phyloP scores from a whole-genome alignment of 371 early-diverging fungal genomes.

The Haplosporangium sp. region DNA sequence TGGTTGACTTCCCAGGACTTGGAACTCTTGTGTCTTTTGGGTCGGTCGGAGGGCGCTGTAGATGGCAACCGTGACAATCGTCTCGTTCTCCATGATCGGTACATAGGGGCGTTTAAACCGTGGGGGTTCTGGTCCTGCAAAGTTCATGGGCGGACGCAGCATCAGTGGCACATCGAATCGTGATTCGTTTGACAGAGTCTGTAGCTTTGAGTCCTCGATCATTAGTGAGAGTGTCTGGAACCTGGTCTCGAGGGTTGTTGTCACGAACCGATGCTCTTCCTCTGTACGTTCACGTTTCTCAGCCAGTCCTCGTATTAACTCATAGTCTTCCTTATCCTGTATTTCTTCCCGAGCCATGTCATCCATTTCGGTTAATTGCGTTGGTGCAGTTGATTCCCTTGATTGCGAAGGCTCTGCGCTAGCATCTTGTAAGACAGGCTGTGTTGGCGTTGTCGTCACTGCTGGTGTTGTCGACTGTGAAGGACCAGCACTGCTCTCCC shows the following conservation, averaged over 20 bases:
- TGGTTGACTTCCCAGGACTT: constrained; percentile 66
- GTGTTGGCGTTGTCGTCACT: not conserved
- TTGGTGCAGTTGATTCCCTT: not conserved
- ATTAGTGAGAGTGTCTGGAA: constrained; percentile 22
- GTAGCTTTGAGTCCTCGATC: constrained; percentile 25
- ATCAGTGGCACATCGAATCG: constrained; percentile 18
- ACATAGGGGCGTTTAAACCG: constrained; percentile 5
- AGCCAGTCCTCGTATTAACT: not conserved
- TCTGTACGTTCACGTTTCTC: constrained; percentile 13
- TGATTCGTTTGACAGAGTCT: constrained; percentile 9
- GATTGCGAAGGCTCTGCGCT: not conserved
- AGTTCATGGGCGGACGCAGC: constrained; percentile 29
- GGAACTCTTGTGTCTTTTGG: constrained; percentile 59
- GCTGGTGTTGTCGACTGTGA: not conserved
- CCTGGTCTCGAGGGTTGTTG: constrained; percentile 23
- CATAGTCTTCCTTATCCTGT: constrained; percentile 6
- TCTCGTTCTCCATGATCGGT: constrained; percentile 57
- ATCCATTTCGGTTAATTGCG: not conserved
- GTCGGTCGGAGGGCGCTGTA: constrained; percentile 57
- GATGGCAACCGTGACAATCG: constrained; percentile 59
- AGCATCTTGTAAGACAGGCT: not conserved
- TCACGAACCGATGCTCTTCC: constrained; percentile 13
- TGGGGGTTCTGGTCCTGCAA: constrained; percentile 1
- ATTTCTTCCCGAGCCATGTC: not conserved
- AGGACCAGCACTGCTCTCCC: not conserved